Conservation (phyloP, 352 stramenopile genomes). For the Hyaloperonospora arabidopsidis region DNA sequence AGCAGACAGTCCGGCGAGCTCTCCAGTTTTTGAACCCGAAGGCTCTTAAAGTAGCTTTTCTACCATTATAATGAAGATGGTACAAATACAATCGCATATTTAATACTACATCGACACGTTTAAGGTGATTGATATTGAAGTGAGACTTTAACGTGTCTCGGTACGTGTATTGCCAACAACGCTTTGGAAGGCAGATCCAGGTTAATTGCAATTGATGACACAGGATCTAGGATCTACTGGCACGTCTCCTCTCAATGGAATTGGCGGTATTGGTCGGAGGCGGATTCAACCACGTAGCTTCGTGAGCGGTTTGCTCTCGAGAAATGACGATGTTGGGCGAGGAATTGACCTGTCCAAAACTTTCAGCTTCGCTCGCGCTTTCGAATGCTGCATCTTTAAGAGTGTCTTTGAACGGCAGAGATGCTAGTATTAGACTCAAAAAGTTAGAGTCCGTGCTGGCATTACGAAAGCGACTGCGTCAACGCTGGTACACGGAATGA, state of each 20-base stretch:
- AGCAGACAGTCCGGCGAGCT: constrained; percentile 49
- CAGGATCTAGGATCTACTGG: constrained; percentile 19
- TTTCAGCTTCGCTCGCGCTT: constrained; percentile 20
- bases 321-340: constrained; percentile 40
- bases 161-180: too few relatives aligned
- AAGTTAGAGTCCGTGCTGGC: constrained; percentile 23
- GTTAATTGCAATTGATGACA: not conserved
- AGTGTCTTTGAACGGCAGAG: constrained; percentile 7
- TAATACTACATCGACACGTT: not conserved
- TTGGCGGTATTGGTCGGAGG: constrained; percentile 15
- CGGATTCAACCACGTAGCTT: constrained; percentile 10
- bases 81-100: not conserved
- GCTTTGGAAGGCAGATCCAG: too few relatives aligned
- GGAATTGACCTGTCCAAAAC: constrained; percentile 24
- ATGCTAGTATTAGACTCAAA: constrained; percentile 11
- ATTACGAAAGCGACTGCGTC: constrained; percentile 41
- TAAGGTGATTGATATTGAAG: not conserved
- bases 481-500: constrained; percentile 42
- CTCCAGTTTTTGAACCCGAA: constrained; percentile 45
- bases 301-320: constrained; percentile 23
- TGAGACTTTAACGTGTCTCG: too few relatives aligned
- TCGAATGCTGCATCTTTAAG: constrained; percentile 10
- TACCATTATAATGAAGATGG: not conserved
- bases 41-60: constrained; percentile 24
- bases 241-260: constrained; percentile 38